Evolutionary conservation across 139 green algal genomes (phyloP), one percentile per base, ranked within the genome.

Genomic region (Chlorella sp.): DNA sequence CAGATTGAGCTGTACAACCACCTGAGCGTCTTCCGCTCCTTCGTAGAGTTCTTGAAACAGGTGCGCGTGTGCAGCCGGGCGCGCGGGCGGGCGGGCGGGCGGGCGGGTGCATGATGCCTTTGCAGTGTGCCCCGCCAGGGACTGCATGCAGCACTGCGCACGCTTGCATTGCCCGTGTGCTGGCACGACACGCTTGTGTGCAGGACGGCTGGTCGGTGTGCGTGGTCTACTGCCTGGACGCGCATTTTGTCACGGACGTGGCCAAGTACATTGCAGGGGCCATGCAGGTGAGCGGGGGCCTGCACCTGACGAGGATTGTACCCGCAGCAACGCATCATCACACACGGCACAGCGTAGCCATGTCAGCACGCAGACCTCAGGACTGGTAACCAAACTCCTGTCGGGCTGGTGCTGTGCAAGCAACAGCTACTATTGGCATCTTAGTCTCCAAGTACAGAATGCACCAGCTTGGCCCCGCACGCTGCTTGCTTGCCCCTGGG

Each of bases 1-100:
- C 94, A 99, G 83, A 97, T 99, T 10, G 95, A 99, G 90, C 89
- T 99, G 62, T 99, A 97, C 86, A 96, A 88, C 62, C 93, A 99
- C 79, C 75, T 94, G 2, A 77, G 76, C 27, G 89, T 96, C 24
- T 94, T 99, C 74, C 71, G 85, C 23, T 89, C 83, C 4, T 91
- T 99, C 34, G 90, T 95, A 14, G 86, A 97, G 35, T 94, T 84
- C 34, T 81, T 99, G 35, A 82, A 81, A 59, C 22, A 70, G 32
- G 64, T 70, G 27, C 3, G 61, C 27, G 2, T 35, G 30, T n/a
- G 55, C 29, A 73, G 64, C 24, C 32, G 31, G 80, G 3, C 29
- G 34, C 0, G 51, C 5, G 31, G 3, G 30, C 59, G 14, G 30
- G 31, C 14, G 62, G 30, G 31, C 29, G 26, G 5, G 27, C 5